Evolutionary conservation across 192 early-diverging fungal genomes (phyloP), one percentile per base, ranked within the genome.

Genomic region (Tieghemiomyces parasiticus): DNA sequence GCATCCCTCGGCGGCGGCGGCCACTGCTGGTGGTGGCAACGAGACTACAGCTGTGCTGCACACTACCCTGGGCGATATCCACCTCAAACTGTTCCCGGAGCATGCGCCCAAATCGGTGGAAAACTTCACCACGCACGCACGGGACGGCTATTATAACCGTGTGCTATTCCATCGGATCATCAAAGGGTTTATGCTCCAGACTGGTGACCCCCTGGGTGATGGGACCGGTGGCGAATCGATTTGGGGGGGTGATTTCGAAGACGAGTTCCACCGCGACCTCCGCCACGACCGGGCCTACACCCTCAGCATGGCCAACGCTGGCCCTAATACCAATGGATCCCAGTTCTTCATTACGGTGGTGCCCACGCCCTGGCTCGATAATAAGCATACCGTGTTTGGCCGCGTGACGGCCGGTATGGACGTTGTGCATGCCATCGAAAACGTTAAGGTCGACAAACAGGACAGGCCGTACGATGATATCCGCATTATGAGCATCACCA

Each of bases 101-200:
- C 75, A 86, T 59, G 92, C 91, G 12, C 89, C 59, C 32, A 74
- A 74, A 66, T 84, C 95, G 2, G 92, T 94, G 22, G 90, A 95
- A 70, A 98, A 95, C 66, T 98, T 95, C 71, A 83, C 87, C 13
- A 87, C 82, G 0, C 85, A 93, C 47, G 71, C 89, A 2, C 83
- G 87, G 55, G 86, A 87, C 55, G 87, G 81, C 3, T 96, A 95
- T 62, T 96, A 92, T 64, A 88, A 95, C 58, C 84, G 84, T 51
- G 71, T 93, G n/a, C 85, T 92, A 29, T 95, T 98, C 72, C 95
- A 98, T 69, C 76, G 95, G n/a, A 85, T 93, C 19, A 95, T 98
- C 68, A 92, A 93, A 67, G 78, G 85, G 12, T 98, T 98, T 65
- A 98, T 98, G 93, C 70, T 96, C 34, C 93, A 96, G 68, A 98